Conservation (phyloP, 2,329 filamentous ascomycete genomes). For the Plectosphaerella cucumerina region DNA sequence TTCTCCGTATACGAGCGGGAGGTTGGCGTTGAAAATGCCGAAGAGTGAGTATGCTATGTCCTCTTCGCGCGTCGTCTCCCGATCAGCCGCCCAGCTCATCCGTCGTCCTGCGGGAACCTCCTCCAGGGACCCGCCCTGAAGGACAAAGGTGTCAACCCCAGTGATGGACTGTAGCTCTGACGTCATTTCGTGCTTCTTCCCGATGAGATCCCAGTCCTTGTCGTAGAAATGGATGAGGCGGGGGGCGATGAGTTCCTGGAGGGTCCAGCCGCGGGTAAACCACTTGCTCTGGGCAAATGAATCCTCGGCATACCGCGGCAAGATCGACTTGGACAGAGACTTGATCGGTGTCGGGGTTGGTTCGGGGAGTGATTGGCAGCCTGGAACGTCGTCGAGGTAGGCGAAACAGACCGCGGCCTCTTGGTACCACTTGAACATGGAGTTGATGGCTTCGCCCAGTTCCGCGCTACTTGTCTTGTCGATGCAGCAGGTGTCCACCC, state of each 20-base stretch:
- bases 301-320: too few relatives aligned
- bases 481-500: constrained; percentile 33
- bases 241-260: constrained; percentile 15
- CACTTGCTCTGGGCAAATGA: background rate
- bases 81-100: constrained; percentile 20
- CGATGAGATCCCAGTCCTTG: constrained; percentile 14
- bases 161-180: too few relatives aligned
- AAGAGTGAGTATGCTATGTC: constrained; percentile 27
- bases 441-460: constrained; percentile 22
- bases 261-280: constrained; percentile 1
- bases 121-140: constrained; percentile 1
- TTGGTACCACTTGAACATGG: constrained; percentile 25
- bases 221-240: constrained; percentile 16
- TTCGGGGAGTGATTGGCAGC: background rate
- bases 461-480: constrained; percentile 26
- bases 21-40: constrained; percentile 26
- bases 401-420: constrained; percentile 26
- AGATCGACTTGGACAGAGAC: too few relatives aligned
- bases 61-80: constrained; percentile 22
- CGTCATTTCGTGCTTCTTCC: constrained; percentile 8
- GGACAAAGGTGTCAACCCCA: too few relatives aligned
- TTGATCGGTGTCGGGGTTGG: background rate
- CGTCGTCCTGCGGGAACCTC: constrained; percentile 6
- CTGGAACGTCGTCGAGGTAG: constrained; percentile 21
- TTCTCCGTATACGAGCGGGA: constrained; percentile 27